Percentiles rank a stretch among this genome's conserved stretches.
phyloP scores from a whole-genome alignment of 2,329 filamentous ascomycete genomes.

The Fusarium sp. region DNA sequence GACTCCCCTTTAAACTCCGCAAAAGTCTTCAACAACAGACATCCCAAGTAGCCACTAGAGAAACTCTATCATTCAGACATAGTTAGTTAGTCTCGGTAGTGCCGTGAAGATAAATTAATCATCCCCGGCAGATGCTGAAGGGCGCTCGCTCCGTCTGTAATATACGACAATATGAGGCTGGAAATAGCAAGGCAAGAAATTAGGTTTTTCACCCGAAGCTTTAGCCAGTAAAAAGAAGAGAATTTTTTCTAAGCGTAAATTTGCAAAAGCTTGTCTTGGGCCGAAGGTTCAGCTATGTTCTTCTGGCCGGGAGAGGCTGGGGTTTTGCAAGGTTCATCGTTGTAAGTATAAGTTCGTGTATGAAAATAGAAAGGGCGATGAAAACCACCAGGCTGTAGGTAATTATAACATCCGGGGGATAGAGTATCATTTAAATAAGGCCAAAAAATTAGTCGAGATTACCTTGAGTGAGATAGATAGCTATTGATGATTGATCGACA shows the following conservation, averaged over 20 bases:
- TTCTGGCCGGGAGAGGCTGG: not conserved
- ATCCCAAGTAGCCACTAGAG: conserved; percentile 28
- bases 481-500: too few relatives aligned
- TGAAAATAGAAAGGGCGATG: too few relatives aligned
- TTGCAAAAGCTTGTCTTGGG: conserved; percentile 9
- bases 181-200: conserved; percentile 11
- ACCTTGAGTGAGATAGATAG: too few relatives aligned
- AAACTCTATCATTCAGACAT: conserved; percentile 8
- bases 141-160: conserved; percentile 27
- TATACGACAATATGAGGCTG: conserved; percentile 30
- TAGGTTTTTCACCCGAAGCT: conserved; percentile 22
- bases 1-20: conserved; percentile 23
- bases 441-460: too few relatives aligned
- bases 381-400: too few relatives aligned
- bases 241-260: conserved; percentile 29
- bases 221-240: conserved; percentile 3
- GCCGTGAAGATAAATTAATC: not conserved
- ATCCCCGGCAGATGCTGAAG: conserved; percentile 26
- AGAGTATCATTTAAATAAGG: too few relatives aligned
- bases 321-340: not conserved
- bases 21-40: conserved; percentile 15
- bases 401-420: too few relatives aligned
- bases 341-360: not conserved
- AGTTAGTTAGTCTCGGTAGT: not conserved
- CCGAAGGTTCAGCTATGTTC: conserved; percentile 4